Base-by-base conservation (phyloP, 306 rosid species). In the Prinsepia uniflora region DNA sequence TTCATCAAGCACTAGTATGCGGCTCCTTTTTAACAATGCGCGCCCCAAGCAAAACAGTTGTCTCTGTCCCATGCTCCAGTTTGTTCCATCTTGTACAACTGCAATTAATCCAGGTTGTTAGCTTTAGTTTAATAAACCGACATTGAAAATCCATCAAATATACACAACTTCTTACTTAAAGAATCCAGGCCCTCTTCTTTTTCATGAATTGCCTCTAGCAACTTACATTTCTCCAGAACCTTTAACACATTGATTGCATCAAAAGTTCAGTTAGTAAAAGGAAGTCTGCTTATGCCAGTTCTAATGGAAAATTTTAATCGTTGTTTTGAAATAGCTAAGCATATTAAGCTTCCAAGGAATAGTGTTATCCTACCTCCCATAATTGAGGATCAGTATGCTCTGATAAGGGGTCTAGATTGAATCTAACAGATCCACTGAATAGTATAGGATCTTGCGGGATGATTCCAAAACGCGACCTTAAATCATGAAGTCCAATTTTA, bases 31-130 rank as follows among this genome's bases (percentile, higher is more conserved):
- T 63, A 79, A 52, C 50, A 79, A 15, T 8, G 83, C 79, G 0
- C 83, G 73, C 39, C 80, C 83, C 40, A 79, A 41, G 40, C 83
- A 79, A 34, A 79, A 79, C 6, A 79, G 60, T 58, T 79, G 83
- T 14, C 83, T 19, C 64, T 79, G 70, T 44, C 83, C 80, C 80
- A 79, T 75, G 79, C 83, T 79, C 83, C 83, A 79, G 49, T 79
- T 79, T 65, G 73, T 69, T 58, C 83, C 83, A 39, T 79, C 79
- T 60, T 79, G 65, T 3, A 64, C 67, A 13, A 75, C 83, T 79
- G 69, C 41, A 41, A 24, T 24, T 24, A 24, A 14, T 54, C 11
- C 63, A 45, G 10, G 9, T 40, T 68, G 18, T 68, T 5, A 53
- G 39, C 34, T 49, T 24, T 2, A 24, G 30, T 24, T 24, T 24